A percentile compares a stretch with the other conserved stretches of the same genome.
These are phyloP conservation scores for Eucalyptus pauciflora DNA, from an alignment of 345 rosid species.

Conservation along the genomic window DNA sequence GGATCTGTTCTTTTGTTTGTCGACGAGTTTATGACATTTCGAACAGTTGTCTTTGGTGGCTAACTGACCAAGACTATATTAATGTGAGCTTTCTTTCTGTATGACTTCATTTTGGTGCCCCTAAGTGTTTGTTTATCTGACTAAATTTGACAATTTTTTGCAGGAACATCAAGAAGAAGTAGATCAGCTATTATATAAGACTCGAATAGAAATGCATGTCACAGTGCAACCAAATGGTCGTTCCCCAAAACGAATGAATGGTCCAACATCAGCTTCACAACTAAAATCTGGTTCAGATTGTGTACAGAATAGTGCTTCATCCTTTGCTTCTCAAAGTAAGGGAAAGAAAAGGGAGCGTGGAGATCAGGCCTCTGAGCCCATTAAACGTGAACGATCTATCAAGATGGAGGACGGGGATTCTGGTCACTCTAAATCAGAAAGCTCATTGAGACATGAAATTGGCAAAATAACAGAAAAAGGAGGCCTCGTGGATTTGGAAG, in stretches of 20 bases:
- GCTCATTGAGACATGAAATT: constrained; percentile 51
- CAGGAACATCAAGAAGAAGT: constrained; percentile 78
- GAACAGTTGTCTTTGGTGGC: constrained; percentile 81
- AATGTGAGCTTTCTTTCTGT: constrained; percentile 42
- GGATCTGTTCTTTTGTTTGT: constrained; percentile 73
- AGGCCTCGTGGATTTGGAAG: constrained; percentile 64
- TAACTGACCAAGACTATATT: constrained; percentile 80
- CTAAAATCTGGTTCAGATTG: constrained; percentile 57
- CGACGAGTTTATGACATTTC: constrained; percentile 73
- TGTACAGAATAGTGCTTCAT: constrained; percentile 40
- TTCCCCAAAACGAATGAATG: constrained; percentile 68
- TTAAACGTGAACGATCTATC: constrained; percentile 49
- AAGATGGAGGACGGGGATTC: constrained; percentile 61
- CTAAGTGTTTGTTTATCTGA: neutral
- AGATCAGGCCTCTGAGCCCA: constrained; percentile 63
- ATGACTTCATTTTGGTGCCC: neutral
- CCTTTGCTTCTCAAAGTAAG: constrained; percentile 58
- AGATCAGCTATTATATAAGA: constrained; percentile 55
- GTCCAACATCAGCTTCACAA: constrained; percentile 75
- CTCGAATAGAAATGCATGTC: constrained; percentile 70
- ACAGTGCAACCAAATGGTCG: constrained; percentile 70
- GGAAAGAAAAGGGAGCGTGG: constrained; percentile 89
- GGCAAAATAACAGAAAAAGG: constrained; percentile 69
- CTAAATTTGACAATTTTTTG: neutral
- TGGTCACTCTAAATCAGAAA: constrained; percentile 37